Conservation (phyloP, 768 basidiomycete genomes). For the Crassisporium funariophilum region DNA sequence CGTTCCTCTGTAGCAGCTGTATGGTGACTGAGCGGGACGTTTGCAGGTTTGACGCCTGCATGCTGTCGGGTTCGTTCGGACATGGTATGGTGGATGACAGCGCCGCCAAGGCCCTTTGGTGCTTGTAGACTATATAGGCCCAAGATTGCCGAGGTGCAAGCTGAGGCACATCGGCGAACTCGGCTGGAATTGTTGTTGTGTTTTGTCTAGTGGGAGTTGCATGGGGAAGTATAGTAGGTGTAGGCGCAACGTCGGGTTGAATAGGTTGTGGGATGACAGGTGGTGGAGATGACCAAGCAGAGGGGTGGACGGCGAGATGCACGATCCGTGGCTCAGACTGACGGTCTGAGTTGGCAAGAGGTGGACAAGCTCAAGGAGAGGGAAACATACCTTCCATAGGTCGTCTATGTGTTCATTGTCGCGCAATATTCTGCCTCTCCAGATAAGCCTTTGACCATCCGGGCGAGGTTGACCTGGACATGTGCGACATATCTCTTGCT, state of each 20-base stretch:
- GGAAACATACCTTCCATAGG: constrained; percentile 65
- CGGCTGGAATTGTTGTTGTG: not conserved
- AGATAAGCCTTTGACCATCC: constrained; percentile 78
- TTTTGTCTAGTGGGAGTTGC: not conserved
- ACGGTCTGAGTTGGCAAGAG: not conserved
- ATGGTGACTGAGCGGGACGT: constrained; percentile 31
- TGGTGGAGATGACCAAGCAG: constrained; percentile 66
- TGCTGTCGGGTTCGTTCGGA: constrained; percentile 10
- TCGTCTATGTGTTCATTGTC: constrained; percentile 67
- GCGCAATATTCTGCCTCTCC: constrained; percentile 66
- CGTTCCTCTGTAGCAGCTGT: constrained; percentile 37
- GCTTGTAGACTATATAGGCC: constrained; percentile 42
- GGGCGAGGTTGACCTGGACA: constrained; percentile 68
- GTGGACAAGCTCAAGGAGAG: not conserved
- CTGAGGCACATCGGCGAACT: not conserved
- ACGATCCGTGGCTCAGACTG: constrained; percentile 65
- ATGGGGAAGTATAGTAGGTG: constrained; percentile 2
- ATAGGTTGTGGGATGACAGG: constrained; percentile 35
- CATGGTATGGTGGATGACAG: constrained; percentile 26
- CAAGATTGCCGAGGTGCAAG: constrained; percentile 23
- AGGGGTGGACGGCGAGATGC: constrained; percentile 80
- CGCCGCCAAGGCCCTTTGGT: constrained; percentile 44
- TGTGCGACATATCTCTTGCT: constrained; percentile 58
- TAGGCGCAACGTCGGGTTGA: constrained; percentile 10
- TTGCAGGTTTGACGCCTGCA: constrained; percentile 8